Conservation (phyloP, 495 filamentous ascomycete genomes). For the Delitschia confertaspora region DNA sequence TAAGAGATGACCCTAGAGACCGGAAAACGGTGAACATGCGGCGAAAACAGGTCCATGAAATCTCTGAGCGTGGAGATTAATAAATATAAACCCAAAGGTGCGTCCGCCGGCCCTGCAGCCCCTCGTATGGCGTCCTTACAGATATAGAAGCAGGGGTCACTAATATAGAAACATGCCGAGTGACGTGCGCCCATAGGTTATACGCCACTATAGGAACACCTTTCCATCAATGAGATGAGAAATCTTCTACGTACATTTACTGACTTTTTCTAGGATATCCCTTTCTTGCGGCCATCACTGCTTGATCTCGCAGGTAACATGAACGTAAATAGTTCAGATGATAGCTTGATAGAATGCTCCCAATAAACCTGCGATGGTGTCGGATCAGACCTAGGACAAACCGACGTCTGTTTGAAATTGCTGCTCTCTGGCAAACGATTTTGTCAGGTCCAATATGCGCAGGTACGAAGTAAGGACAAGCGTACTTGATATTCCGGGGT, state of each 20-base stretch:
- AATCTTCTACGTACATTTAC: conserved; percentile 5
- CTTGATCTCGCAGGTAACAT: not conserved
- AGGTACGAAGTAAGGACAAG: no score
- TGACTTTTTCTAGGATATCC: conserved; percentile 3
- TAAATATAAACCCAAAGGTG: not conserved
- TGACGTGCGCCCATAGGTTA: conserved; percentile 2
- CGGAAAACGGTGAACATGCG: not conserved
- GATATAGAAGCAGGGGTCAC: not conserved
- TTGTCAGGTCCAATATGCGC: no score
- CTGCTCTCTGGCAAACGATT: no score
- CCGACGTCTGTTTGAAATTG: no score
- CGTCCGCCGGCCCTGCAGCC: not conserved
- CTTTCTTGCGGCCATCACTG: not conserved
- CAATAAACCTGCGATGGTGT: not conserved
- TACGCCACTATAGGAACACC: not conserved
- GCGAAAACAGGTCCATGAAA: not conserved
- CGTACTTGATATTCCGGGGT: no score
- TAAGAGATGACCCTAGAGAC: not conserved
- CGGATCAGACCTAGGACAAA: no score
- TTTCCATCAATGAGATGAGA: conserved; percentile 1
- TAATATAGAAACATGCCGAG: conserved; percentile 18
- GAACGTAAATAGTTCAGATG: not conserved
- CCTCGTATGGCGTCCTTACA: no score
- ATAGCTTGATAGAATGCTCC: not conserved
- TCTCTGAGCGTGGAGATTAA: not conserved